Evolutionary conservation across 148 eudicot genomes (phyloP).

Genomic region (Amaranthus hypochondriacus): DNA sequence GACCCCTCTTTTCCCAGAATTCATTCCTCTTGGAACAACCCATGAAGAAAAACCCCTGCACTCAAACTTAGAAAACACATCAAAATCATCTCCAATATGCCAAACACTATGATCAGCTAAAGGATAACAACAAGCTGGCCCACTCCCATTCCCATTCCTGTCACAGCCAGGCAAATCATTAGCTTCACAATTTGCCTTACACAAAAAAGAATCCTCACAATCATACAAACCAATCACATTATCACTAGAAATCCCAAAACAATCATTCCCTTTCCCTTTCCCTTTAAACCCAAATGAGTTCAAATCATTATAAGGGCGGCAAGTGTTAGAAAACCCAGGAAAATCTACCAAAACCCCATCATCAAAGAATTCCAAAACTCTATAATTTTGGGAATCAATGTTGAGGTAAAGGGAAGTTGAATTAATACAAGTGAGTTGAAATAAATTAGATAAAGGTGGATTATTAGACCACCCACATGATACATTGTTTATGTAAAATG

Average conservation of each 20-base stretch:
- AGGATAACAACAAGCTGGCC: constrained; percentile 67
- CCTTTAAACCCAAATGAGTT: constrained; percentile 49
- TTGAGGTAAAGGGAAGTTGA: constrained; percentile 47
- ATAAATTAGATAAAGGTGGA: constrained; percentile 25
- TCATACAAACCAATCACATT: constrained; percentile 70
- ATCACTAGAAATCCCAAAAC: constrained; percentile 61
- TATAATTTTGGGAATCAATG: constrained; percentile 44
- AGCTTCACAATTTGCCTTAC: constrained; percentile 56
- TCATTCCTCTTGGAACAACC: constrained; percentile 46
- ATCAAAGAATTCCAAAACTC: constrained; percentile 55
- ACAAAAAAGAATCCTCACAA: constrained; percentile 76
- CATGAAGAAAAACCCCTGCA: constrained; percentile 83
- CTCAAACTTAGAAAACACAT: constrained; percentile 52
- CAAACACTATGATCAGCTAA: constrained; percentile 55
- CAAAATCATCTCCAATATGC: constrained; percentile 44
- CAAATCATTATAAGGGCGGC: constrained; percentile 53
- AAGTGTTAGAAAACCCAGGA: constrained; percentile 41
- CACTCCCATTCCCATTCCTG: constrained; percentile 17
- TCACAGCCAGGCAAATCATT: constrained; percentile 37
- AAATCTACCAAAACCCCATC: constrained; percentile 68
- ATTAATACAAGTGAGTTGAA: constrained; percentile 52
- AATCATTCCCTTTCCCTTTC: constrained; percentile 33
- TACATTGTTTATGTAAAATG: constrained; percentile 47
- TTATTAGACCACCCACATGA: constrained; percentile 31
- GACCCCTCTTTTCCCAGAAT: constrained; percentile 50